Conservation (phyloP, 345 rosid species). For the Durio zibethinus region DNA sequence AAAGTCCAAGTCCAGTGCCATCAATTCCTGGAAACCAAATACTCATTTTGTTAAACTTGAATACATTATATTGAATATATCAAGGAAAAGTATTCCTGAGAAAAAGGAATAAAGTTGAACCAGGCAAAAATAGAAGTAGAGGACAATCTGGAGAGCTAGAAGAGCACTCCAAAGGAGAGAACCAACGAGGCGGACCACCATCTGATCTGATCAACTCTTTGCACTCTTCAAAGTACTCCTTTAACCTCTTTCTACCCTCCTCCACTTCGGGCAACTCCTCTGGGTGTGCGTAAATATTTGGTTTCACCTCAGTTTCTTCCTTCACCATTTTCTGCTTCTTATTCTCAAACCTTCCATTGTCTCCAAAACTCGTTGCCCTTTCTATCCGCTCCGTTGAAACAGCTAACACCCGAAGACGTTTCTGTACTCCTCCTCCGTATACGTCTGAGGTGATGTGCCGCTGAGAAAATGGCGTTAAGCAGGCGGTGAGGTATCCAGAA, state of each 20-base stretch:
- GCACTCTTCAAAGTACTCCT: constrained; percentile 40
- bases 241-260: constrained; percentile 30
- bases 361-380: not conserved
- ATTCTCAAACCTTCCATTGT: constrained; percentile 11
- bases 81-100: no score
- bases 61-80: not conserved
- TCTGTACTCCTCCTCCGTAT: not conserved
- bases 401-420: not conserved
- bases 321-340: not conserved
- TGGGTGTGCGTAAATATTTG: constrained; percentile 16
- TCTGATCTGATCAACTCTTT: constrained; percentile 36
- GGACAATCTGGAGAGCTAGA: constrained; percentile 34
- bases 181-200: constrained; percentile 70
- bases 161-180: constrained; percentile 52
- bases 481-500: not conserved
- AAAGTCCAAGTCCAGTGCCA: constrained; percentile 77
- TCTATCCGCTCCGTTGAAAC: constrained; percentile 9
- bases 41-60: not conserved
- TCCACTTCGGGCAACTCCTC: constrained; percentile 18
- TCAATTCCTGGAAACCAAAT: constrained; percentile 52
- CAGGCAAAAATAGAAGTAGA: constrained; percentile 51
- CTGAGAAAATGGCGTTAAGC: not conserved
- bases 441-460: not conserved
- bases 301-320: not conserved
- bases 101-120: no score